Evolutionary conservation across 2,329 filamentous ascomycete genomes (phyloP), one percentile per base, ranked within the genome.

Genomic region (Zymoseptoria tritici): DNA sequence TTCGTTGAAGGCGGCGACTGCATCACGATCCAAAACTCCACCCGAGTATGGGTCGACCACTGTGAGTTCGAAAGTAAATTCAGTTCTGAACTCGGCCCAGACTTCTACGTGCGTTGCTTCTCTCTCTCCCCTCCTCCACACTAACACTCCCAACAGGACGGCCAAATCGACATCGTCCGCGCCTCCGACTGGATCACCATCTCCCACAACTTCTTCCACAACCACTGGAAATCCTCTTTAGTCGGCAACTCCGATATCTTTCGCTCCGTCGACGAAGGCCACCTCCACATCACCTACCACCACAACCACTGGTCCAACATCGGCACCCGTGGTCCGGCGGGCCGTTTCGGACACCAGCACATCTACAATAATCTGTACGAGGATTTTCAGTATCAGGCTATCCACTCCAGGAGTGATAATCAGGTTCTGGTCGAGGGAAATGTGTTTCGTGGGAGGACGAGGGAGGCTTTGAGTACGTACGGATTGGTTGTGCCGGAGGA

Each of bases 401-500:
- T 80, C 60, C 78, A 81, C 68, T 78, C 77, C 3, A 75, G 79
- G 21, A 77, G 74, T 4, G 77, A 80, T 52, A 80, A 79, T 60
- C 78, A 81, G 68, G 75, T 80, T 0, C 73, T 80, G 3, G 77
- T 81, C 4, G 79, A 81, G 61, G 78, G 75, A 2, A 80, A 80
- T 57, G 77, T 78, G 2, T 80, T 81, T 69, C 68, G 74, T 4
- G 76, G 77, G 4, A 74, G 79, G 56, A 81, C 80, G 0, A 71
- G 70, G 13, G 79, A 81, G 61, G 80, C 81, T 0, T 67, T 83
- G 22, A 80, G 76, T 64, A 82, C 81, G 0, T 82, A 83, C 56
- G 81, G 81, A 0, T 71, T 82, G 0, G 81, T 83, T 1, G 79
- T 83, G n/a, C 81, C 81, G 0, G 73, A 77, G 52, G 81, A 83